Conservation (phyloP, 345 rosid species). For the Eucalyptus polyanthemos region DNA sequence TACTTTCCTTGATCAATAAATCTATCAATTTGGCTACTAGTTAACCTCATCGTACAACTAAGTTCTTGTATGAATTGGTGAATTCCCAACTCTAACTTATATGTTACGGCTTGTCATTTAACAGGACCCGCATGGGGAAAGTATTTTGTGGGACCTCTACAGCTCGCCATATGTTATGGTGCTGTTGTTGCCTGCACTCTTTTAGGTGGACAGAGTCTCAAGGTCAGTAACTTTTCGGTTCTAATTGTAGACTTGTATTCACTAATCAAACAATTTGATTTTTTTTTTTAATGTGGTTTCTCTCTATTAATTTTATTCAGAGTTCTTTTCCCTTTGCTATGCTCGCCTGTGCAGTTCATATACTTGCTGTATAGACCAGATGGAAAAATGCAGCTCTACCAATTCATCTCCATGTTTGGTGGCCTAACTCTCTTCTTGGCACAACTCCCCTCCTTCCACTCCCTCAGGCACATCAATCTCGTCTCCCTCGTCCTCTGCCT, state of each 20-base stretch:
- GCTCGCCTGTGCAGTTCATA: slow-evolving; percentile 25
- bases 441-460: slow-evolving; percentile 59
- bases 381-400: slow-evolving; percentile 37
- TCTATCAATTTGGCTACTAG: background rate
- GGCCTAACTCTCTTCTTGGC: slow-evolving; percentile 16
- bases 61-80: background rate
- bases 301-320: background rate
- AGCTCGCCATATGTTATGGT: slow-evolving; percentile 40
- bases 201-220: slow-evolving; percentile 48
- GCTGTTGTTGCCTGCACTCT: slow-evolving; percentile 25
- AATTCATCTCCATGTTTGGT: slow-evolving; percentile 37
- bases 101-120: background rate
- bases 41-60: background rate
- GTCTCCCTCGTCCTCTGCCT: slow-evolving; percentile 31
- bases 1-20: background rate
- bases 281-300: background rate
- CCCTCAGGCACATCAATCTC: slow-evolving; percentile 46
- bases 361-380: slow-evolving; percentile 23
- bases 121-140: slow-evolving; percentile 51
- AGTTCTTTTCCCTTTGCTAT: background rate
- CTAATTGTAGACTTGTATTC: background rate
- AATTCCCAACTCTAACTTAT: background rate
- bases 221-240: slow-evolving; percentile 8
- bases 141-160: slow-evolving; percentile 41
- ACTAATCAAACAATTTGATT: background rate